These are phyloP conservation scores for Xylaria arbuscula DNA, from an alignment of 2,329 filamentous ascomycete species.

Conservation along the genomic window DNA sequence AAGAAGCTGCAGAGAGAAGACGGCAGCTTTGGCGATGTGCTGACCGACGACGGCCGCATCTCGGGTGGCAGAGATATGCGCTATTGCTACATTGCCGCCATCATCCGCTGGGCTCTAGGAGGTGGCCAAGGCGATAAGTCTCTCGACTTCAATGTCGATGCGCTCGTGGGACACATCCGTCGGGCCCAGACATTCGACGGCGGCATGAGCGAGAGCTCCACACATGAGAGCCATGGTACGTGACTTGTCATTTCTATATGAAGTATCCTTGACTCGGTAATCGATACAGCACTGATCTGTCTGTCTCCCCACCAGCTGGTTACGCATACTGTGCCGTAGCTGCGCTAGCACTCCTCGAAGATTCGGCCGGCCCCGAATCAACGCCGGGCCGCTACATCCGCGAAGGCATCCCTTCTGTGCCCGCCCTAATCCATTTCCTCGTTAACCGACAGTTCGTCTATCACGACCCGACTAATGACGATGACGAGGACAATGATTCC, in stretches of 20 bases:
- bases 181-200: slow-evolving; percentile 83
- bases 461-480: slow-evolving; percentile 54
- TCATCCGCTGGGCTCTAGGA: slow-evolving; percentile 83
- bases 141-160: slow-evolving; percentile 79
- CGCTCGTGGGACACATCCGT: slow-evolving; percentile 76
- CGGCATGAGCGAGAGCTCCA: slow-evolving; percentile 80
- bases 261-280: not conserved
- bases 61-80: slow-evolving; percentile 86
- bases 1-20: slow-evolving; percentile 79
- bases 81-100: slow-evolving; percentile 86
- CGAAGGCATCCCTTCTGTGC: slow-evolving; percentile 55
- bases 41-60: slow-evolving; percentile 68
- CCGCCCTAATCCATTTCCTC: slow-evolving; percentile 63
- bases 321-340: slow-evolving; percentile 91
- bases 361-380: slow-evolving; percentile 60
- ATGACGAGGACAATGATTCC: slow-evolving; percentile 57
- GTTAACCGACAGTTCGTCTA: slow-evolving; percentile 73
- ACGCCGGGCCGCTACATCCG: slow-evolving; percentile 50
- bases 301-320: slow-evolving; percentile 67
- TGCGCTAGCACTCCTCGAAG: slow-evolving; percentile 76
- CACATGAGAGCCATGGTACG: slow-evolving; percentile 85
- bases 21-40: slow-evolving; percentile 90
- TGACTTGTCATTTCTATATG: slow-evolving; percentile 20
- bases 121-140: slow-evolving; percentile 68
- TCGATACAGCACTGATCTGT: not conserved